Base-by-base conservation (phyloP, 441 rosid species). In the Lepidium campestre region DNA sequence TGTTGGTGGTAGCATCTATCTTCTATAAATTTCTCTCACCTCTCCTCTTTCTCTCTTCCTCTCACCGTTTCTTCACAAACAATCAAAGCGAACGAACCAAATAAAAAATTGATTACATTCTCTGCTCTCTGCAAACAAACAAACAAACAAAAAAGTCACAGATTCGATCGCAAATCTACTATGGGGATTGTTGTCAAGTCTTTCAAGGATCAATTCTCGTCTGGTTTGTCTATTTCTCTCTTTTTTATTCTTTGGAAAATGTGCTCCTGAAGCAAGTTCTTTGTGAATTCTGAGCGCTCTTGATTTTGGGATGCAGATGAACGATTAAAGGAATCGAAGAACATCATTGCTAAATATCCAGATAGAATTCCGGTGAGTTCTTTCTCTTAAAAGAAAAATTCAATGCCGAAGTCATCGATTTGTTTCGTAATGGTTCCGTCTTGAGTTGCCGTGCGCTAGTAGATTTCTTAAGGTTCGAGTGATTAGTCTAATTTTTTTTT, bases 281-380 rank as follows among this genome's bases (percentile, higher is more conserved):
- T n/a, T n/a, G n/a, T n/a, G n/a, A n/a, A n/a, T n/a, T n/a, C n/a
- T 17, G 29, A 49, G 42, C 7, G 6, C 19, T 14, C 6, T 50
- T 39, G 12, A 0, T 10, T 62, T 19, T 32, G 37, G 25, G 39
- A 7, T 27, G 62, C 83, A 91, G 98, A 79, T 68, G 83, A 89
- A 71, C 70, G 93, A 74, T 68, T 81, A 34, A 84, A 79, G 57
- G 97, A 88, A 57, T 89, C 96, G 23, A 81, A 62, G 40, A 90
- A 80, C 66, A 82, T 88, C 66, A 65, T 76, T 37, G 85, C 85
- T 13, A 84, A 86, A 48, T 86, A 91, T 62, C 87, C 96, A 47
- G 82, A 83, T 55, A 85, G 96, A 59, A 83, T 91, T 54, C 98
- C 98, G 23, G 96, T 91, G 58, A 82, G 90, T 40, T 34, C 2